These are phyloP conservation scores for Ustilago cynodontis DNA, from an alignment of 1,284 basidiomycete genomes.

Conservation along the genomic window DNA sequence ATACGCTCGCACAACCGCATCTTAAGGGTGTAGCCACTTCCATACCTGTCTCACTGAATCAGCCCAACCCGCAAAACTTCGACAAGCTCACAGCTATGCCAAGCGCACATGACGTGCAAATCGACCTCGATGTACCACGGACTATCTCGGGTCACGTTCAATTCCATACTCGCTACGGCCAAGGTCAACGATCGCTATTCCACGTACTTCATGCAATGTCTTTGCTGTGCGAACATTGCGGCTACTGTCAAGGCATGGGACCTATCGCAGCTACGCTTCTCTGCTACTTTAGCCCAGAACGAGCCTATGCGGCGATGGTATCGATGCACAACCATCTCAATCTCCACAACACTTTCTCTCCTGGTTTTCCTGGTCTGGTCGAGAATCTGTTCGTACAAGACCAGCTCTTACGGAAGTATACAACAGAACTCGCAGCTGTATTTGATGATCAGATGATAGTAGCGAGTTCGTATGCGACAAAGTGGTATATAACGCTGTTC, in stretches of 20 bases:
- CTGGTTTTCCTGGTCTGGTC: conserved; percentile 94
- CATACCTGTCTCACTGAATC: conserved; percentile 4
- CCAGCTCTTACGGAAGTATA: conserved; percentile 81
- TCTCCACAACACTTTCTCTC: conserved; percentile 89
- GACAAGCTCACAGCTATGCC: conserved; percentile 70
- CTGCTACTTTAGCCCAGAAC: conserved; percentile 80
- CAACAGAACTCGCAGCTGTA: conserved; percentile 87
- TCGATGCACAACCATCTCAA: conserved; percentile 80
- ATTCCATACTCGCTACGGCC: conserved; percentile 95
- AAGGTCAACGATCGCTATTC: conserved; percentile 77
- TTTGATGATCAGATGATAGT: conserved; percentile 84
- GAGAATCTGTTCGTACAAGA: conserved; percentile 96
- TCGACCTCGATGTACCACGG: conserved; percentile 96
- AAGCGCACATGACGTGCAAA: conserved; percentile 92
- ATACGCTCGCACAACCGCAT: conserved; percentile 29
- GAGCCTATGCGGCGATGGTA: conserved; percentile 84
- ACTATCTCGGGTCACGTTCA: conserved; percentile 95
- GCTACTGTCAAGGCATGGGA: conserved; percentile 99
- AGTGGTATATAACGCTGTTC: conserved; percentile 96
- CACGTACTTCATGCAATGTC: conserved; percentile 94
- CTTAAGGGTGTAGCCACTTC: conserved; percentile 5
- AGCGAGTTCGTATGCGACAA: conserved; percentile 93
- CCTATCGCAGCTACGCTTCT: conserved; percentile 94
- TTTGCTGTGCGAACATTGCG: conserved; percentile 84
- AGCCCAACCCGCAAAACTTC: conserved; percentile 6